Conservation (phyloP, 2,329 filamentous ascomycete genomes). For the Lizonia empirigonia region DNA sequence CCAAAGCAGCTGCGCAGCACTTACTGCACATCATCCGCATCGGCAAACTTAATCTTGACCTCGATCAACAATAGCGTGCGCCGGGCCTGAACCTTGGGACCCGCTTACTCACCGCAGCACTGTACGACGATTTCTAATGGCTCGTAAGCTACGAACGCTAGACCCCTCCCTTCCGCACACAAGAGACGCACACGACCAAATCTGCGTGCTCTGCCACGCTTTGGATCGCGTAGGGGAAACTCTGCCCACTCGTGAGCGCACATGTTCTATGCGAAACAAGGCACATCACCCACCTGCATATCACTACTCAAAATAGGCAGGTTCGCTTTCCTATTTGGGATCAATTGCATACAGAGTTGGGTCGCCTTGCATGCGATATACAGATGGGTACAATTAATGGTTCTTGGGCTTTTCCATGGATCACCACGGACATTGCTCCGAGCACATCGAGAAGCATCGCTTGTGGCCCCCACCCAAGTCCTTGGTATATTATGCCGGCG, state of each 20-base stretch:
- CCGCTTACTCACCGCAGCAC: not conserved
- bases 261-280: too few relatives aligned
- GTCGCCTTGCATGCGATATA: not conserved
- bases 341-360: not conserved
- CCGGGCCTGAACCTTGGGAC: slow-evolving; percentile 8
- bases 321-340: not conserved
- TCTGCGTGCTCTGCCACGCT: not conserved
- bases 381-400: not conserved
- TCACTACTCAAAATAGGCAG: not conserved
- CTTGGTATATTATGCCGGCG: too few relatives aligned
- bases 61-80: not conserved
- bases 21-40: slow-evolving; percentile 15
- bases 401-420: too few relatives aligned
- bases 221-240: not conserved
- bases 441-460: not conserved
- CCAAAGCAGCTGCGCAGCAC: slow-evolving; percentile 7
- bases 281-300: not conserved
- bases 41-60: slow-evolving; percentile 18
- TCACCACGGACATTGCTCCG: not conserved
- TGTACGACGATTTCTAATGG: not conserved
- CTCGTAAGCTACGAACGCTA: not conserved
- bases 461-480: too few relatives aligned
- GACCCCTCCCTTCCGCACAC: not conserved
- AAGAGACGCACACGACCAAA: not conserved
- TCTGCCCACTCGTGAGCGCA: slow-evolving; percentile 1